Conservation (phyloP, 176 grass and related monocot genomes). For the Neostapfia colusana region DNA sequence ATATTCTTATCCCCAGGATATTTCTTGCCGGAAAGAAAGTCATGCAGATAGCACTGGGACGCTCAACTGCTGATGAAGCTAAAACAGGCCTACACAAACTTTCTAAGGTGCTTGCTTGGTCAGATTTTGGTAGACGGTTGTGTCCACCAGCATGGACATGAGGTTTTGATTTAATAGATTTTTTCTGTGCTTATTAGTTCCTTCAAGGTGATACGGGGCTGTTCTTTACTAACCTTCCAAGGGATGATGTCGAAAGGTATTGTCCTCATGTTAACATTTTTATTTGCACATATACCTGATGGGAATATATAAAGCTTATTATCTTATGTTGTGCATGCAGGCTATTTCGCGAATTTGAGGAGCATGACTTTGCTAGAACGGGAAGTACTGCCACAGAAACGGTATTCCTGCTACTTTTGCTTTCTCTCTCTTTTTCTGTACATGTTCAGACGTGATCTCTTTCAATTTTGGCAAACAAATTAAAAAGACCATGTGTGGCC, state of each 20-base stretch:
- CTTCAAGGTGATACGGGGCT: constrained; percentile 75
- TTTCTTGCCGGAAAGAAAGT: constrained; percentile 97
- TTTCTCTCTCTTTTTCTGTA: not conserved
- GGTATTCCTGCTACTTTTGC: constrained; percentile 39
- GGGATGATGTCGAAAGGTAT: constrained; percentile 88
- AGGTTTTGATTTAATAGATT: constrained; percentile 27
- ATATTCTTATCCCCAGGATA: constrained; percentile 50
- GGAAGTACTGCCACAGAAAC: constrained; percentile 66
- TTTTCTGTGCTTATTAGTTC: constrained; percentile 40
- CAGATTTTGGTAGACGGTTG: not conserved
- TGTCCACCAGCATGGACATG: not conserved
- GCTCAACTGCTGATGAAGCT: constrained; percentile 73
- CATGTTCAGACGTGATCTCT: not conserved
- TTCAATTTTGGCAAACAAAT: not conserved
- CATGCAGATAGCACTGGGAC: constrained; percentile 85
- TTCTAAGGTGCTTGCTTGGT: constrained; percentile 20
- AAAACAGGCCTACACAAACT: constrained; percentile 49
- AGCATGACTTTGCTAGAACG: constrained; percentile 83
- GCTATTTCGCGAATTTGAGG: constrained; percentile 73
- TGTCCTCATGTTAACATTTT: not conserved
- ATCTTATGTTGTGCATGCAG: constrained; percentile 36
- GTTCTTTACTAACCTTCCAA: constrained; percentile 72
- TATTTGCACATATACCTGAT: not conserved
- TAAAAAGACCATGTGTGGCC: not conserved
- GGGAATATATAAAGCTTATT: not conserved